Base-by-base conservation (phyloP, 306 rosid genomes). In the Spatholobus suberectus region DNA sequence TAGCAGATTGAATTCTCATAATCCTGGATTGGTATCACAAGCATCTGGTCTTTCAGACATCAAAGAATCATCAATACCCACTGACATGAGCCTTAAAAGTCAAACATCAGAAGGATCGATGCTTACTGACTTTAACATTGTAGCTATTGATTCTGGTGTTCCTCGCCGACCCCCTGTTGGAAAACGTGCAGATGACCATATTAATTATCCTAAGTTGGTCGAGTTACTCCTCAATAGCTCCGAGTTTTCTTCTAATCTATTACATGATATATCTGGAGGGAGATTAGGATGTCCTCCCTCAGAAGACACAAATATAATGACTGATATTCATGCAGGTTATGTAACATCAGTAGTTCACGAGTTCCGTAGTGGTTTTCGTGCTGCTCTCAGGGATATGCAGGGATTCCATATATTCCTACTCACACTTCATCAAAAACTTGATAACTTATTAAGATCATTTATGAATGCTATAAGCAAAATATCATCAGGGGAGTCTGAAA, bases 81-180 rank as follows among this genome's bases (percentile, higher is more conserved):
- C 83, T 70, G 84, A 80, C 14, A 72, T 52, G 61, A 87, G 86
- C 73, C 80, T 86, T 46, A 86, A 74, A 82, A 83, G 90, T 78
- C 93, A 70, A 81, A 52, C 52, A 2, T 89, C 89, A 6, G 79
- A 83, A 69, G 88, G 81, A 77, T 70, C 82, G 21, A n/a, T 49
- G 23, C 71, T 41, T 66, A 81, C 85, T 73, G 92, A 87, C 74
- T 85, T 88, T 21, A 84, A 85, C 62, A 74, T 92, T 81, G 90
- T 93, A 85, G 99, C 97, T 78, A 94, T 96, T 80, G 99, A 94
- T 68, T 94, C 97, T 18, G 93, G 90, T 24, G 98, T 96, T 82
- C 99, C 99, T 71, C 98, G 98, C 69, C 87, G 97, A 35, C 99
- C 98, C 59, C 99, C 99, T 17, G 92, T 93, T 54, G 96, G 94